Conservation (phyloP, 1,284 basidiomycete species). For the Binderoboletus segoi region DNA sequence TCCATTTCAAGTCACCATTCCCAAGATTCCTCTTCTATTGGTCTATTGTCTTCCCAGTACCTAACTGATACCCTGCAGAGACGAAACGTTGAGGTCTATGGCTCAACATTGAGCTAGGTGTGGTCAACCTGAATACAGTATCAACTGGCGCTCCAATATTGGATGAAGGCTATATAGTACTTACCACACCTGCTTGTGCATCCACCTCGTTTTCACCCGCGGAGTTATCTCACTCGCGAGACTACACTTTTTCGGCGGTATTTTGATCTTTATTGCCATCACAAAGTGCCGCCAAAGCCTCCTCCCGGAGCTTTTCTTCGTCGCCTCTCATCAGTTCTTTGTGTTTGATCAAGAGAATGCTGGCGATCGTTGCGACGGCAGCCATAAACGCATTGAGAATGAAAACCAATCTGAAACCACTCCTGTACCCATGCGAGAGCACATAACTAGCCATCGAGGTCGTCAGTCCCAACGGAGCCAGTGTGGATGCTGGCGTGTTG, state of each 20-base stretch:
- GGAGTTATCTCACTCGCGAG: neutral
- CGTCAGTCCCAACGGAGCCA: slow-evolving; percentile 40
- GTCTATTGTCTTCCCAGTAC: too few relatives aligned
- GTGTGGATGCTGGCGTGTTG: slow-evolving; percentile 27
- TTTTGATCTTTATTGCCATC: neutral
- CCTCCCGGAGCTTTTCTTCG: slow-evolving; percentile 47
- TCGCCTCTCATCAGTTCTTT: slow-evolving; percentile 58
- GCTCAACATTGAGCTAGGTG: too few relatives aligned
- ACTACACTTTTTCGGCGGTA: slow-evolving; percentile 6
- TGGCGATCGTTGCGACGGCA: slow-evolving; percentile 49
- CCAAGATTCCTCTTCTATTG: neutral
- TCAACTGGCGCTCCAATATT: neutral
- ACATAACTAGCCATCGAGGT: slow-evolving; percentile 42
- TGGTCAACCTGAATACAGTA: too few relatives aligned
- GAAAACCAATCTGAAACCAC: slow-evolving; percentile 61
- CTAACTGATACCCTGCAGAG: too few relatives aligned
- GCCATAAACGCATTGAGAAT: slow-evolving; percentile 53
- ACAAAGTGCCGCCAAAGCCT: slow-evolving; percentile 29
- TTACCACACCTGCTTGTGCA: neutral
- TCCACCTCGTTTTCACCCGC: too few relatives aligned
- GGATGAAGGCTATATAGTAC: neutral
- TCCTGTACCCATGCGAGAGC: slow-evolving; percentile 53
- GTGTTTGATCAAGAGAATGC: slow-evolving; percentile 58
- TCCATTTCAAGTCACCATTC: neutral
- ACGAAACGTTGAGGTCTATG: too few relatives aligned